These are phyloP conservation scores for Aphanomyces euteiches DNA, from an alignment of 352 stramenopile genomes.

Conservation along the genomic window DNA sequence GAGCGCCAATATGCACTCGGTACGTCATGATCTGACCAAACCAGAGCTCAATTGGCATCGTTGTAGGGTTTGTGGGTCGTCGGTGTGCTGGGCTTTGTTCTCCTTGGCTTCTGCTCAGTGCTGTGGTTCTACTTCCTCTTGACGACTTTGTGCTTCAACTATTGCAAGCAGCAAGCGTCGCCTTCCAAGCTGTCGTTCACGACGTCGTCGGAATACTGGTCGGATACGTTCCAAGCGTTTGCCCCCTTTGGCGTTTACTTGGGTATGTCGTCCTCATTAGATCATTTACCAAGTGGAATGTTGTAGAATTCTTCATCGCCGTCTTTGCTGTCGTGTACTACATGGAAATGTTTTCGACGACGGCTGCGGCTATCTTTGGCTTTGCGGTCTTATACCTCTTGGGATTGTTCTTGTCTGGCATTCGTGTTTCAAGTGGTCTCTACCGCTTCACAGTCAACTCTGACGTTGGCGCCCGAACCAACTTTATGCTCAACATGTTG, in stretches of 20 bases:
- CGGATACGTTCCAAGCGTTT: constrained; percentile 1
- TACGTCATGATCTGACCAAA: not conserved
- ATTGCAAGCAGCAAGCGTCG: constrained; percentile 30
- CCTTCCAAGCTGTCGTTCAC: constrained; percentile 19
- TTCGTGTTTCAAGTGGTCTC: constrained; percentile 15
- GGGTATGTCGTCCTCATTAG: not conserved
- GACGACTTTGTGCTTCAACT: constrained; percentile 29
- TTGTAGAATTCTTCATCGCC: constrained; percentile 24
- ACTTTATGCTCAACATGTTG: constrained; percentile 4
- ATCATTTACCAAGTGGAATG: not conserved
- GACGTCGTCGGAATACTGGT: not conserved
- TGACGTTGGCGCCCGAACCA: not conserved
- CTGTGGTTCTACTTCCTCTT: constrained; percentile 25
- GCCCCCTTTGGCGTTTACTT: constrained; percentile 10
- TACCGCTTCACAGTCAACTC: constrained; percentile 21
- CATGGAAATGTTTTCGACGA: constrained; percentile 16
- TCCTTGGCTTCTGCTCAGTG: not conserved
- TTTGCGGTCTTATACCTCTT: not conserved
- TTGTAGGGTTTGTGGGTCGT: constrained; percentile 23
- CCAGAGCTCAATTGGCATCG: not conserved
- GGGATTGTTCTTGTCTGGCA: not conserved
- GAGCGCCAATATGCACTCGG: not conserved
- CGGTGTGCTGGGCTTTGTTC: constrained; percentile 15
- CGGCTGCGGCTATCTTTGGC: not conserved
- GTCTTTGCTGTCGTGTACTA: constrained; percentile 27